Conservation (phyloP, 805 yeast genomes). For the Monosporozyma unispora region DNA sequence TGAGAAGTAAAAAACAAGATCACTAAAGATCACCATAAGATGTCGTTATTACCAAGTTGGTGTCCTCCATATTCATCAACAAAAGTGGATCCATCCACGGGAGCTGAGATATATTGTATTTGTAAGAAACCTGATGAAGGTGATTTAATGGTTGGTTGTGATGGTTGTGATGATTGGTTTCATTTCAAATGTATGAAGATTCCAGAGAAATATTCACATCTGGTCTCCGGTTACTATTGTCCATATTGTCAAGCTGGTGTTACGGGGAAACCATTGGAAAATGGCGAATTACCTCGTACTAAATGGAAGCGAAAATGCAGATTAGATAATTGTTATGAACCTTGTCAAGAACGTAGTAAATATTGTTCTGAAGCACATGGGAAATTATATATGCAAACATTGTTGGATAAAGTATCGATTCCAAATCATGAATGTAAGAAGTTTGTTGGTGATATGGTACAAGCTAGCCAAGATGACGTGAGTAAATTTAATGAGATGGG, state of each 20-base stretch:
- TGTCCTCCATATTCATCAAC: slow-evolving; percentile 23
- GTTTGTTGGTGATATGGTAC: slow-evolving; percentile 12
- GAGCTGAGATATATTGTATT: slow-evolving; percentile 64
- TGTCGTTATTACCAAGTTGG: slow-evolving; percentile 23
- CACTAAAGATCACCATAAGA: too few relatives aligned
- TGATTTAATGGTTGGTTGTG: slow-evolving; percentile 86
- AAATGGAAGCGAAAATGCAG: slow-evolving; percentile 75
- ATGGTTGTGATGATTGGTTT: slow-evolving; percentile 92
- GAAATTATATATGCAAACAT: slow-evolving; percentile 12
- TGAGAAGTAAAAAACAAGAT: too few relatives aligned
- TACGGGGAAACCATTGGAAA: slow-evolving; percentile 24
- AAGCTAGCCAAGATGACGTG: slow-evolving; percentile 2
- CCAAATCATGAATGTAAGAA: slow-evolving; percentile 3
- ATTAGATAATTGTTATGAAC: slow-evolving; percentile 39
- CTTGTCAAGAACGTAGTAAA: slow-evolving; percentile 40
- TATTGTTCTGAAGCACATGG: slow-evolving; percentile 77
- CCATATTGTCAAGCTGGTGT: slow-evolving; percentile 51
- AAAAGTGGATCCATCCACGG: slow-evolving; percentile 18
- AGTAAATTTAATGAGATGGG: slow-evolving; percentile 18
- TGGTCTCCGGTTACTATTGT: slow-evolving; percentile 62
- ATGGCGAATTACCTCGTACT: slow-evolving; percentile 35
- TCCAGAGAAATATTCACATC: slow-evolving; percentile 38
- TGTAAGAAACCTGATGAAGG: slow-evolving; percentile 76
- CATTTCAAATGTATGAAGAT: slow-evolving; percentile 73
- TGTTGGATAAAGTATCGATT: slow-evolving; percentile 4